Evolutionary conservation across 2,329 filamentous ascomycete species (phyloP).

Genomic region (Calonectria leucothoes): DNA sequence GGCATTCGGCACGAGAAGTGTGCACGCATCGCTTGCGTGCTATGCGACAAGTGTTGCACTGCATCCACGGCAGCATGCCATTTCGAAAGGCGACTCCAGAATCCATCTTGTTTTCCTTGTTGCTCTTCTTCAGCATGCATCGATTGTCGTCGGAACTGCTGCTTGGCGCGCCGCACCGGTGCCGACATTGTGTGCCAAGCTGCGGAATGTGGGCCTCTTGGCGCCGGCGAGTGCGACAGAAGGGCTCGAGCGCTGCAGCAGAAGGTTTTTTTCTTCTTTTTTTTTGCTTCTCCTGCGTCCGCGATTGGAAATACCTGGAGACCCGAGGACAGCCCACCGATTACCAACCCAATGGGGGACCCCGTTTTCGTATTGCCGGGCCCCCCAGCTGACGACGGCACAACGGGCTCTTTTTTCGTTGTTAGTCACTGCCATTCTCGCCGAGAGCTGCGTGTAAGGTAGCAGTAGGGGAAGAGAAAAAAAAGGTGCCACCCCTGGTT

Average conservation of each 20-base stretch:
- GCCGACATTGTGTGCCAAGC: conserved; percentile 1
- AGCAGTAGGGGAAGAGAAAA: background rate
- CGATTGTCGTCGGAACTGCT: background rate
- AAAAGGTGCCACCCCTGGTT: background rate
- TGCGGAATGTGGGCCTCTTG: background rate
- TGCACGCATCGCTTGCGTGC: background rate
- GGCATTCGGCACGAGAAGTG: background rate
- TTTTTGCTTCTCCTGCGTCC: background rate
- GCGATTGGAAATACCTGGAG: background rate
- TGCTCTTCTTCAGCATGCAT: background rate
- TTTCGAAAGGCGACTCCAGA: background rate
- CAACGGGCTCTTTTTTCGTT: background rate
- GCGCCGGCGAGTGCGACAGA: conserved; percentile 2
- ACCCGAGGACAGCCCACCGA: background rate
- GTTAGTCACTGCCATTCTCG: background rate
- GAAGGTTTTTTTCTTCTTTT: background rate
- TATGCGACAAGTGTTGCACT: background rate
- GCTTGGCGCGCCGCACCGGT: background rate
- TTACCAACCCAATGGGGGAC: background rate
- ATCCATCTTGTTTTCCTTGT: background rate
- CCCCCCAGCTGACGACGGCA: background rate
- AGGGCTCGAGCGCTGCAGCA: background rate
- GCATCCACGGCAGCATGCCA: background rate
- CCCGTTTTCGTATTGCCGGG: background rate
- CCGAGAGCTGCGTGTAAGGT: background rate